phyloP scores from a whole-genome alignment of 345 rosid species.

The Erucastrum elatum region DNA sequence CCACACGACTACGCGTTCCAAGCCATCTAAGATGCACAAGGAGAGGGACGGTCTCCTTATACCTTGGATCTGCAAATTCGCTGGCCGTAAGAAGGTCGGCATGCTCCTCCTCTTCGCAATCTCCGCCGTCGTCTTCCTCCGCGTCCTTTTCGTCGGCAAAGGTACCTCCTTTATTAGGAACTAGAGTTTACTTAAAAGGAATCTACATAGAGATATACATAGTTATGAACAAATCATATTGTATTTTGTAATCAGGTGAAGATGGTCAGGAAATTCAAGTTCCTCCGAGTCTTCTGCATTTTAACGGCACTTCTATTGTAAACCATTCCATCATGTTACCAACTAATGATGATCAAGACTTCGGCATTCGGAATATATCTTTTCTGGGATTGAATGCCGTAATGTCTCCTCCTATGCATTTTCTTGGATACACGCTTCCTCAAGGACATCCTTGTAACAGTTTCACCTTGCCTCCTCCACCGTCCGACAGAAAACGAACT shows the following conservation, averaged over 20 bases:
- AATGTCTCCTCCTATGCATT: constrained; percentile 49
- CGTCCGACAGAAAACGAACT: constrained; percentile 91
- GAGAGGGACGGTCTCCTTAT: constrained; percentile 66
- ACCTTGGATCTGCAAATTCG: constrained; percentile 88
- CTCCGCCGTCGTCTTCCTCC: constrained; percentile 80
- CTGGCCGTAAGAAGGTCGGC: constrained; percentile 91
- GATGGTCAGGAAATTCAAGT: constrained; percentile 53
- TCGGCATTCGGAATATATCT: constrained; percentile 31
- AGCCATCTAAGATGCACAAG: constrained; percentile 80
- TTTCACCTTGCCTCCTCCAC: constrained; percentile 95
- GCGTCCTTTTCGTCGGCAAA: constrained; percentile 81
- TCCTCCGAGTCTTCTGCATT: constrained; percentile 43
- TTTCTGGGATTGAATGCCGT: constrained; percentile 1
- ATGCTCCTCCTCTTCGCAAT: constrained; percentile 81
- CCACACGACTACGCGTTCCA: constrained; percentile 50
- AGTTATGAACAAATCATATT: no score
- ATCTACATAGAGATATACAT: no score
- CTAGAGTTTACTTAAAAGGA: no score
- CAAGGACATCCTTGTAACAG: constrained; percentile 86
- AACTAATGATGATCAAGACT: constrained; percentile 20
- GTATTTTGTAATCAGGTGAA: constrained; percentile 55
- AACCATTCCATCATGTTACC: constrained; percentile 32
- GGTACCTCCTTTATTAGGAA: no score
- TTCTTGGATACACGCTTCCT: constrained; percentile 90
- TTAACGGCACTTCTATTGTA: constrained; percentile 41